Evolutionary conservation across 2,329 filamentous ascomycete genomes (phyloP), one percentile per base, ranked within the genome.

Genomic region (Microdochium paspali): DNA sequence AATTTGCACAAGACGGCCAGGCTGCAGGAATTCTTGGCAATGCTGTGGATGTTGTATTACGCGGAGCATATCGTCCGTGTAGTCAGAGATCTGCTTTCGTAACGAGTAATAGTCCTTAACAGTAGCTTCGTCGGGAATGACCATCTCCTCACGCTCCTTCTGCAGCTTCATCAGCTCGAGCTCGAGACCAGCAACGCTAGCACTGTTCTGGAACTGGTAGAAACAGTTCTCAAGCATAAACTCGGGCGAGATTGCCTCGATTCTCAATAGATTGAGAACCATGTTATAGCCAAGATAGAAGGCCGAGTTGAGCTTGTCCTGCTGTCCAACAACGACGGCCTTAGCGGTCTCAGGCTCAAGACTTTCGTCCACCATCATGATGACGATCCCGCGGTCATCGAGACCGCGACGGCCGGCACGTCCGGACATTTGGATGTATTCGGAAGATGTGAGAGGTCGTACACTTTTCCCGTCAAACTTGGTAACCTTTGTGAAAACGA

Each of bases 261-360:
- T 91, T 67, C 93, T 80, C 66, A 97, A 84, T 51, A 98, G 70
- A 61, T 98, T 98, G 49, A 98, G 75, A 61, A 98, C 88, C 93
- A 98, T 98, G 71, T 98, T 98, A 74, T 98, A 98, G 26, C 93
- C 90, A 15, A 98, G 77, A 63, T 98, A 88, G 69, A 98, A 98
- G 1, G 93, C 93, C 3, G 93, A 97, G 68, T 97, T 97, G 25
- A 98, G 82, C 56, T 90, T 90, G 66, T 98, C 94, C 65, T 98
- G 93, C 61, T 96, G 87, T 55, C 93, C 93, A 46, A 93, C 89
- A 12, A 98, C 93, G 57, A 98, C 96, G 53, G 87, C 84, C 67
- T 95, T 95, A 39, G 93, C 91, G n/a, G 85, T 83, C 2, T 88
- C 82, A 1, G 93, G 93, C 60, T 98, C 93, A 72, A 98, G 91